Conservation (phyloP, 2,329 filamentous ascomycete species). For the Exserohilum turcica region DNA sequence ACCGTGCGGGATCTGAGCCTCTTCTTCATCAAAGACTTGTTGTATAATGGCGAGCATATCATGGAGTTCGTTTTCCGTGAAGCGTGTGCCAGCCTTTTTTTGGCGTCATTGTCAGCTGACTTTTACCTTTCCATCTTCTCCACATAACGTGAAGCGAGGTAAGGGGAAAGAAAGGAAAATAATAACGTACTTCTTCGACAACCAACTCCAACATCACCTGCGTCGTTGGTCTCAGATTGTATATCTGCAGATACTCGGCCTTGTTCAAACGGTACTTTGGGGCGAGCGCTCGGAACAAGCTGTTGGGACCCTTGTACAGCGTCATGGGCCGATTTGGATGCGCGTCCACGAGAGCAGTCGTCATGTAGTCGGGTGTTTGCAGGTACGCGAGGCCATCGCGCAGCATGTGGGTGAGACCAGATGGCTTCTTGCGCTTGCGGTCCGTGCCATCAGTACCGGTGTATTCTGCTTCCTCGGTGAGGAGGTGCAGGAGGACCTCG, state of each 20-base stretch:
- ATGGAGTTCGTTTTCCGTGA: slow-evolving; percentile 35
- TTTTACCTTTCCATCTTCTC: not conserved
- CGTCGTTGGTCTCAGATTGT: slow-evolving; percentile 41
- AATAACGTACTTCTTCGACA: slow-evolving; percentile 41
- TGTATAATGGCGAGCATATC: slow-evolving; percentile 37
- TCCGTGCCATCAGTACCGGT: slow-evolving; percentile 35
- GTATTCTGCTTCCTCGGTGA: slow-evolving; percentile 42
- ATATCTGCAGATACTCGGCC: slow-evolving; percentile 47
- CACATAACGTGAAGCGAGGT: not conserved
- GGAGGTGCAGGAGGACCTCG: slow-evolving; percentile 64
- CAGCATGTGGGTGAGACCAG: slow-evolving; percentile 66
- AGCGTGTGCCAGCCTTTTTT: slow-evolving; percentile 33
- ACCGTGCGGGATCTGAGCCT: slow-evolving; percentile 32
- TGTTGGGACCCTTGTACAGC: slow-evolving; percentile 42
- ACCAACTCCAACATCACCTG: slow-evolving; percentile 42
- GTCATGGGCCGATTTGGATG: slow-evolving; percentile 39
- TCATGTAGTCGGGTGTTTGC: slow-evolving; percentile 37
- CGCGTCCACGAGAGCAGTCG: slow-evolving; percentile 16
- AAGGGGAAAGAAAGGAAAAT: not conserved
- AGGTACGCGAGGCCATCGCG: slow-evolving; percentile 64
- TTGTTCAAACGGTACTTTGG: slow-evolving; percentile 44
- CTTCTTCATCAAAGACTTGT: slow-evolving; percentile 41
- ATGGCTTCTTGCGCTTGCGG: slow-evolving; percentile 38
- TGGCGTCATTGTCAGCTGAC: not conserved
- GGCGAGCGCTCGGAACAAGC: slow-evolving; percentile 37